Conservation (phyloP, 208 protist species). For the Trypanosoma avium region DNA sequence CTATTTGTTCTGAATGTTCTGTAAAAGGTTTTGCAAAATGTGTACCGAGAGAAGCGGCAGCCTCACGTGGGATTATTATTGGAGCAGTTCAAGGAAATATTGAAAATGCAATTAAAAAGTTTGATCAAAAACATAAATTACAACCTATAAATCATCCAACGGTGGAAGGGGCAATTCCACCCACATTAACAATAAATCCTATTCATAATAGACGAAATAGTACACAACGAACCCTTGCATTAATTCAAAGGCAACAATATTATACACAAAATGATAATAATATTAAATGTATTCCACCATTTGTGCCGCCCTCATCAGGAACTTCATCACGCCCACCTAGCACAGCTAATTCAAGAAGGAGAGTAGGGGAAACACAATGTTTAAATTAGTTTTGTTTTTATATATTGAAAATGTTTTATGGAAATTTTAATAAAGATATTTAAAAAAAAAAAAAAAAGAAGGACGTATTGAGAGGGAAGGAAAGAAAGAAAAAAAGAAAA, state of each 20-base stretch:
- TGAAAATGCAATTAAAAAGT: slow-evolving; percentile 17
- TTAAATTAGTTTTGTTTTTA: no score
- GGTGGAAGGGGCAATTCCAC: slow-evolving; percentile 44
- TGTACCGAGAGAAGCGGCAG: slow-evolving; percentile 38
- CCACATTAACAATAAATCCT: slow-evolving; percentile 42
- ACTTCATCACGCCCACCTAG: not conserved
- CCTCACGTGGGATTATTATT: slow-evolving; percentile 38
- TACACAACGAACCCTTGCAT: slow-evolving; percentile 42
- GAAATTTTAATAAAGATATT: not conserved
- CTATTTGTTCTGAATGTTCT: slow-evolving; percentile 31
- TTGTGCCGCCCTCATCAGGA: not conserved
- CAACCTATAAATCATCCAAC: slow-evolving; percentile 33
- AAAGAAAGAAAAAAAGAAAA: slow-evolving; percentile 9
- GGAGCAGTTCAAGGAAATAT: slow-evolving; percentile 37
- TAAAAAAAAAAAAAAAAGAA: not conserved
- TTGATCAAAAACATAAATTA: not conserved
- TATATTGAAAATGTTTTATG: no score
- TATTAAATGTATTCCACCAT: slow-evolving; percentile 37
- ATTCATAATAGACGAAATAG: slow-evolving; percentile 55
- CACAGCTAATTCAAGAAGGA: not conserved
- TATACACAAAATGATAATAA: slow-evolving; percentile 88
- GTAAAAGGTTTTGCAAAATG: slow-evolving; percentile 35
- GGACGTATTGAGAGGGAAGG: not conserved
- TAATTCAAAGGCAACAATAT: slow-evolving; percentile 86
- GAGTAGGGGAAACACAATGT: not conserved